Conservation (phyloP, 306 rosid genomes). For the Casuarina glauca region DNA sequence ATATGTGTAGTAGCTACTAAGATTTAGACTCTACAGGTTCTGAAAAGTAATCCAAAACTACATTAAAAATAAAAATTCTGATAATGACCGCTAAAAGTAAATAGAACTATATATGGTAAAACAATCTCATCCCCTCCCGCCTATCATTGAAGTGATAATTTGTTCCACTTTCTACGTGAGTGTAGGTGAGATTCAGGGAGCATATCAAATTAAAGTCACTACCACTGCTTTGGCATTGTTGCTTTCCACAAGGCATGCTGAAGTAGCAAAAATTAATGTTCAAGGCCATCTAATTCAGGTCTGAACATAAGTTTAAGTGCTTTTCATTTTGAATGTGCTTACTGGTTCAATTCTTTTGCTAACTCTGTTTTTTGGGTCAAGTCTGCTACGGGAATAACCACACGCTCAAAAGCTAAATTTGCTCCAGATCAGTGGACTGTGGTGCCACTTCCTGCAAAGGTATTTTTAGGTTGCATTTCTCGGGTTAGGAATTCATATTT, state of each 20-base stretch:
- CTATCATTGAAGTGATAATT: conserved; percentile 10
- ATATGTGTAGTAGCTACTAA: too few species aligned
- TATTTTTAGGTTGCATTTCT: conserved; percentile 27
- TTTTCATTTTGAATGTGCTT: conserved; percentile 17
- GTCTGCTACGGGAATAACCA: conserved; percentile 74
- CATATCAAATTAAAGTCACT: conserved; percentile 90
- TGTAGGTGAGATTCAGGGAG: conserved; percentile 91
- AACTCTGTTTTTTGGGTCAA: conserved; percentile 19
- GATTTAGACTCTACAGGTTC: too few species aligned
- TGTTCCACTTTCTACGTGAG: conserved; percentile 18
- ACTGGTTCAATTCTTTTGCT: conserved; percentile 29
- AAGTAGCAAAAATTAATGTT: conserved; percentile 60
- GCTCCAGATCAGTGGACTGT: conserved; percentile 90
- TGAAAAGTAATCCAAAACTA: too few species aligned
- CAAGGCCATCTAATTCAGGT: conserved; percentile 80
- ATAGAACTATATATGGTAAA: too few species aligned
- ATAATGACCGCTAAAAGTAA: too few species aligned
- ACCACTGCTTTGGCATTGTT: conserved; percentile 86
- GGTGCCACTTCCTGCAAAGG: conserved; percentile 86
- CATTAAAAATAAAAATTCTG: too few species aligned
- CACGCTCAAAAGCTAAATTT: conserved; percentile 85
- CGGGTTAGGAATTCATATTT: neutral
- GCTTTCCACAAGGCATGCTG: conserved; percentile 62
- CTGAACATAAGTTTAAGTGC: conserved; percentile 13
- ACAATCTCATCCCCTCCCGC: too few species aligned